A percentile compares a stretch with the other conserved stretches of the same genome.
Conservation (phyloP, 1,284 basidiomycete genomes). For the Mycosarcoma maydis region DNA sequence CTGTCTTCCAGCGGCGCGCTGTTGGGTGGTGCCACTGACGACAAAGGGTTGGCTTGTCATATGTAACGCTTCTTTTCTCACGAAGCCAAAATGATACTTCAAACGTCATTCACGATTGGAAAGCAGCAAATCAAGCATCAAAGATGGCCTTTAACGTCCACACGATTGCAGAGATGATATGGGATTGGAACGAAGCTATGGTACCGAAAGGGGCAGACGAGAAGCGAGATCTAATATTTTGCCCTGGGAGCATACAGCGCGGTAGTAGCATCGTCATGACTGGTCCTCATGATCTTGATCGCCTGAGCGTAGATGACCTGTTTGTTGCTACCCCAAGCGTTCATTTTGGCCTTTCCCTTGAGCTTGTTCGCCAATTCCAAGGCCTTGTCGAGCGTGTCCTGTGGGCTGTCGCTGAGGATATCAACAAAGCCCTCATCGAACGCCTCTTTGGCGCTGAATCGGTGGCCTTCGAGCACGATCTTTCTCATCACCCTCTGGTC, state of each 20-base stretch:
- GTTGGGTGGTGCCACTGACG: neutral
- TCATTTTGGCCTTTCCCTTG: constrained; percentile 68
- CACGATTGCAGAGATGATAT: neutral
- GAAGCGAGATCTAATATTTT: constrained; percentile 40
- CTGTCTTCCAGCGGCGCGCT: neutral
- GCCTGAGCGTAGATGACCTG: constrained; percentile 52
- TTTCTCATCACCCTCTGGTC: constrained; percentile 76
- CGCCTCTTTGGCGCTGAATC: constrained; percentile 81
- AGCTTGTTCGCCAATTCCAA: constrained; percentile 68
- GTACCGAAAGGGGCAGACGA: too few relatives aligned
- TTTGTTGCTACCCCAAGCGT: constrained; percentile 71
- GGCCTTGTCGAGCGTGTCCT: constrained; percentile 72
- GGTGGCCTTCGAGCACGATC: constrained; percentile 82
- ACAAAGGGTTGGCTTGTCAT: constrained; percentile 29
- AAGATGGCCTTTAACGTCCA: too few relatives aligned
- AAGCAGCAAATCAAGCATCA: too few relatives aligned
- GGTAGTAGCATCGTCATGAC: constrained; percentile 25
- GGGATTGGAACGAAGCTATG: neutral
- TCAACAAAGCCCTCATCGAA: constrained; percentile 78
- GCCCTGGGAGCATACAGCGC: constrained; percentile 22
- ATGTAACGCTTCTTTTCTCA: neutral
- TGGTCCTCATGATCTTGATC: constrained; percentile 31
- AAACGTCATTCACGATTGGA: too few relatives aligned
- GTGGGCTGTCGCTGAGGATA: constrained; percentile 72
- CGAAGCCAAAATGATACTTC: too few relatives aligned